Evolutionary conservation across 2,329 filamentous ascomycete genomes (phyloP), one percentile per base, ranked within the genome.

Genomic region (Fusarium miscanthi): DNA sequence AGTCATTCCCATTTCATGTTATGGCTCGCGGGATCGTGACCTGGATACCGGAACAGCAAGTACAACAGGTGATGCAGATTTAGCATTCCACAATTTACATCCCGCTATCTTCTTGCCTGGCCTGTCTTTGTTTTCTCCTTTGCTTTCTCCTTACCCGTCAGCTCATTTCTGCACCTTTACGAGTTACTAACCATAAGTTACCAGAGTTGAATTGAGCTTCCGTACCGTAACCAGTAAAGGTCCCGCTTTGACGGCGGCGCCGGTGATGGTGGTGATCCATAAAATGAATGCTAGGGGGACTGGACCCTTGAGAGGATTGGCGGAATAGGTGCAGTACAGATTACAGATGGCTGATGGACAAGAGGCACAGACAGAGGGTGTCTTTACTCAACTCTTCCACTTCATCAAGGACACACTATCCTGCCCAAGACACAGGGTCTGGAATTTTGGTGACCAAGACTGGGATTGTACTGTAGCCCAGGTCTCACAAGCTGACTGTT

Each of bases 1-100:
- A 77, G 71, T 76, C 74, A 74, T 58, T 57, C 68, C 66, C 63
- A 69, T 69, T 73, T 65, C 52, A 72, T 71, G 33, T 65, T 52
- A 65, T 66, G 72, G 73, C 65, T 66, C 62, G 66, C 49, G 60
- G 65, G 61, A 45, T 61, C 66, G 63, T 64, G 65, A 67, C 63
- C 62, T 63, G 58, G 62, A 72, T 72, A 54, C 46, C 46, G 30
- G 30, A 33, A 41, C 27, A 37, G 21, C n/a, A 43, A 53, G 25
- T 61, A 61, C 59, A 57, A 69, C 66, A 75, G 74, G 62, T 77
- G 75, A 77, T 58, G 31, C 49, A 30, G 66, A 54, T 43, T 27
- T 17, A 66, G 58, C 62, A 70, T 75, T 74, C 65, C 59, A 62
- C 33, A 54, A 54, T 66, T 53, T 45, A 42, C 56, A 62, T 76